Evolutionary conservation across 2,329 filamentous ascomycete genomes (phyloP), one percentile per base, ranked within the genome.

Genomic region (Fusarium sp.): DNA sequence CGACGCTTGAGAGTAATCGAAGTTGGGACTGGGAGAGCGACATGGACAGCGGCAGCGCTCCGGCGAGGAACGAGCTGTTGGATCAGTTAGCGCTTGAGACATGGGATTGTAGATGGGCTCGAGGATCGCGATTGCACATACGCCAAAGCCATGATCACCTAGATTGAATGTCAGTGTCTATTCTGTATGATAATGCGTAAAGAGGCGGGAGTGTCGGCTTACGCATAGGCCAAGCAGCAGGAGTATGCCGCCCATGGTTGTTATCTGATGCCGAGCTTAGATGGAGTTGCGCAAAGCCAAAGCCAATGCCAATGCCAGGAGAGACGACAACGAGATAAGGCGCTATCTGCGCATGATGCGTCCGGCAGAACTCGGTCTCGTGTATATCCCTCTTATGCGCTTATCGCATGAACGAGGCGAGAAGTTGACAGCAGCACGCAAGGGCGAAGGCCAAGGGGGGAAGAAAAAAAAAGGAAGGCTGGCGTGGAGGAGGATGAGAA

Each of bases 1-100:
- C 96, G 78, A 98, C 89, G 61, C 94, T 95, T 23, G 95, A 97
- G 78, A 98, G 93, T 52, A 97, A 85, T 77, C 95, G 92, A 61
- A 98, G 85, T 80, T 97, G 94, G 44, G 94, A 93, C 65, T 92
- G 90, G 31, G 95, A 95, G 28, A 99, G 88, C 61, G 91, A 89
- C 85, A 99, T 93, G 62, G 94, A 95, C 53, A 99, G 86, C 39
- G 96, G 96, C 71, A 99, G 86, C 73, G 94, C 92, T 81, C 96
- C 96, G 73, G 95, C 95, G 60, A 97, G 88, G 80, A 98, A 98
- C 63, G 96, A 98, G 76, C 95, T 98, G 79, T 73, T 60, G 23
- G 46, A 62, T 48, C 43, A 60, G 66, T 75, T 60, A 75, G 73
- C 47, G 41, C 50, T 41, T 48, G 36, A 9, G 57, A 74, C 64